phyloP scores from a whole-genome alignment of 768 basidiomycete species.

The Hypholoma sublateritium region DNA sequence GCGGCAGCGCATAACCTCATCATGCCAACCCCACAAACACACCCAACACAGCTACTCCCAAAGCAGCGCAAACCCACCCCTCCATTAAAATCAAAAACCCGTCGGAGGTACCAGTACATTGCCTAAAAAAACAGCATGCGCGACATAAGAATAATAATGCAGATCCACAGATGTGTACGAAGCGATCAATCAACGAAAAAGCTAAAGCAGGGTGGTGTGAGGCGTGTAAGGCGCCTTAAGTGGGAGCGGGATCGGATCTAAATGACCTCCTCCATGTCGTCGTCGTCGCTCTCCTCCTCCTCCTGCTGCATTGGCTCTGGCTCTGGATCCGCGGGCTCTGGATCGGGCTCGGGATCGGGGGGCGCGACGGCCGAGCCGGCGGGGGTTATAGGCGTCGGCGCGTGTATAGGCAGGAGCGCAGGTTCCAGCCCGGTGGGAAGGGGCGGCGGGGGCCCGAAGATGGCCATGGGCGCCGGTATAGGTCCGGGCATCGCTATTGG shows the following conservation, averaged over 20 bases:
- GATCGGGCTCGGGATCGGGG: neutral
- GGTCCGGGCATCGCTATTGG: conserved; percentile 10
- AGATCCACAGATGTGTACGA: neutral
- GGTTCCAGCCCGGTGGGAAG: neutral
- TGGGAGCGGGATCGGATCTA: conserved; percentile 10
- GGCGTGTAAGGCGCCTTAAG: neutral
- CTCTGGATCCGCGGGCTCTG: neutral
- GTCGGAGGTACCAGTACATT: neutral
- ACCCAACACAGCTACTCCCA: too few species aligned
- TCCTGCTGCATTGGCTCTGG: conserved; percentile 6
- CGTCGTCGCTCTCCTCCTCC: conserved; percentile 35
- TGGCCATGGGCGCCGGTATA: neutral
- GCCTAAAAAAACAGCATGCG: neutral
- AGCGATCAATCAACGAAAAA: neutral
- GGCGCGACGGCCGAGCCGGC: conserved; percentile 4
- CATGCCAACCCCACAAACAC: too few species aligned
- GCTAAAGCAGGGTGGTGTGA: neutral
- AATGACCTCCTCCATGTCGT: conserved; percentile 47
- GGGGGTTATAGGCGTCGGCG: neutral
- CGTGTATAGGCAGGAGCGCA: conserved; percentile 1
- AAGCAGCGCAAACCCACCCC: too few species aligned
- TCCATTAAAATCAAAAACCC: too few species aligned
- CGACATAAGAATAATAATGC: neutral
- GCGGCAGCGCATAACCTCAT: too few species aligned
- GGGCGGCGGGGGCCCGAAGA: neutral